phyloP scores from a whole-genome alignment of 2,329 filamentous ascomycete species.

The Capronia epimyces region DNA sequence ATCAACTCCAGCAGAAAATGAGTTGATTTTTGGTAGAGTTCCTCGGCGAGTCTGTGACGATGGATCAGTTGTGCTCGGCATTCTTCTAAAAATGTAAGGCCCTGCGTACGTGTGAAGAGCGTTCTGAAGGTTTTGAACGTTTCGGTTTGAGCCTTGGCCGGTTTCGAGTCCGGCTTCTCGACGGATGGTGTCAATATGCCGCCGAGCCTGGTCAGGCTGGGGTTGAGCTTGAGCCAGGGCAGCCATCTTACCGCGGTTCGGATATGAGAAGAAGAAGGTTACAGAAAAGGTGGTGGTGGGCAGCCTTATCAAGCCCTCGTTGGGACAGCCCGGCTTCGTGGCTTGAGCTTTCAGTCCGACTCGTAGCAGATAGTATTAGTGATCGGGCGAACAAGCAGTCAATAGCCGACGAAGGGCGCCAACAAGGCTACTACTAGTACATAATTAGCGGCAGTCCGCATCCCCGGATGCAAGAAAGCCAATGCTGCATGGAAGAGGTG shows the following conservation, averaged over 20 bases:
- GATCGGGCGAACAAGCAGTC: too few relatives aligned
- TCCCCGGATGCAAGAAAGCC: too few relatives aligned
- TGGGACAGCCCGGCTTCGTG: too few relatives aligned
- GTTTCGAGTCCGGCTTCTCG: conserved; percentile 7
- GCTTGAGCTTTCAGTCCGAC: too few relatives aligned
- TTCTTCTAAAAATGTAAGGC: background rate
- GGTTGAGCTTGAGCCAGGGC: background rate
- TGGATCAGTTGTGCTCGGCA: background rate
- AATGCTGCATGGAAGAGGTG: too few relatives aligned
- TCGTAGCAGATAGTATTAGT: too few relatives aligned
- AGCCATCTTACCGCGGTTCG: background rate
- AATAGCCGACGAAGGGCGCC: too few relatives aligned
- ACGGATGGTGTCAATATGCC: conserved; percentile 6
- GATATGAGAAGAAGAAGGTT: background rate
- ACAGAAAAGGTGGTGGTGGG: background rate
- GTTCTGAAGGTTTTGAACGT: conserved; percentile 8
- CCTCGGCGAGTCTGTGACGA: conserved; percentile 1
- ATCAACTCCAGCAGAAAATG: conserved; percentile 33
- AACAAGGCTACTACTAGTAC: too few relatives aligned
- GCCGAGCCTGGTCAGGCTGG: background rate
- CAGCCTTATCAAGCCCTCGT: too few relatives aligned
- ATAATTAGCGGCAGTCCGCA: too few relatives aligned
- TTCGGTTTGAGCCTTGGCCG: background rate
- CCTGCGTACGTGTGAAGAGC: conserved; percentile 6
- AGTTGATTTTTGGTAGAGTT: conserved; percentile 10